Evolutionary conservation across 768 basidiomycete genomes (phyloP), one percentile per base, ranked within the genome.

Genomic region (Trametes cubensis): DNA sequence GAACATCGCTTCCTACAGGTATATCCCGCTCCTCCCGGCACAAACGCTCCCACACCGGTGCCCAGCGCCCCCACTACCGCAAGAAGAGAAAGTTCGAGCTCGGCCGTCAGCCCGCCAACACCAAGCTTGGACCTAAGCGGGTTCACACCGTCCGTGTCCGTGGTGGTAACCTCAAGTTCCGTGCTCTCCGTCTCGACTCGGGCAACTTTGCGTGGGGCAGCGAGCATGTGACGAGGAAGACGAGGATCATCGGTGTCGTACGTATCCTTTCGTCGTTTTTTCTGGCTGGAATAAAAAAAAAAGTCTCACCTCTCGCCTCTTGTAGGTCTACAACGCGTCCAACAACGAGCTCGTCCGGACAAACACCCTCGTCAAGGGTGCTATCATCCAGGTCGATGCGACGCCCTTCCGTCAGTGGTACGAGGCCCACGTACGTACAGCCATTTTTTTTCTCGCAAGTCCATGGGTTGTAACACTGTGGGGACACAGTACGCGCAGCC

Each of bases 21-120:
- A 98, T 98, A 77, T 92, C 96, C 73, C 90, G 96, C 72, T 86
- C 94, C 67, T 96, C 95, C 72, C 86, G 96, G 76, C 94, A 98
- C 85, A 98, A 98, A 81, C 94, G 95, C 76, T 91, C 94, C 69
- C 89, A 85, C 71, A 89, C 94, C 51, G 96, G 93, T 72, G 93
- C 91, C 62, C 91, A 94, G 79, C 89, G 91, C 71, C 87, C 94
- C 71, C 87, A 90, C 81, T 96, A 95, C 83, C 94, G 96, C 85
- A 99, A 99, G 87, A 99, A 98, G 93, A 89, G 97, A 89, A 98
- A 98, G 83, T 98, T 98, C 80, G 97, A 99, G 85, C 88, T 98
- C 72, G 97, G 96, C 75, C 94, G 97, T 75, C 97, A 98, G 77
- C 83, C 97, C 61, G 97, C 97, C 69, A 94, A 81, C 85, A 99